phyloP scores from a whole-genome alignment of 805 yeast species.

The Ogataea pini region DNA sequence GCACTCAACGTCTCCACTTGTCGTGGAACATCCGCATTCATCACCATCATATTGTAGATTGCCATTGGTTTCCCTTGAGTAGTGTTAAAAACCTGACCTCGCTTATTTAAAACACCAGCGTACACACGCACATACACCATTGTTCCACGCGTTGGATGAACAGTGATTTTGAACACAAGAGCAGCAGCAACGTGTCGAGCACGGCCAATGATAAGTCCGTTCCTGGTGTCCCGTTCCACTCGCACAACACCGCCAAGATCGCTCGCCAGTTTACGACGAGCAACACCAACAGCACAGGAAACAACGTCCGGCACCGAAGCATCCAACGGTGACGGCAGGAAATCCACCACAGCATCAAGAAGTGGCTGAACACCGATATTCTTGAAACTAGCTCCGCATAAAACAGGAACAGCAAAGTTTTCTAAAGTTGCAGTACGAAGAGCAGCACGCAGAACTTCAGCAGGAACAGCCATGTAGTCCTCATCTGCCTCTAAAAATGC shows the following conservation, averaged over 20 bases:
- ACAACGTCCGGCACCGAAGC: slow-evolving; percentile 54
- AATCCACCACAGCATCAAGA: slow-evolving; percentile 76
- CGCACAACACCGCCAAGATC: slow-evolving; percentile 28
- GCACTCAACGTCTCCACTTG: slow-evolving; percentile 62
- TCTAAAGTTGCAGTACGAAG: slow-evolving; percentile 63
- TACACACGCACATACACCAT: slow-evolving; percentile 88
- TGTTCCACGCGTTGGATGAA: slow-evolving; percentile 79
- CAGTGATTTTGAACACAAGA: slow-evolving; percentile 86
- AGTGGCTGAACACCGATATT: slow-evolving; percentile 96
- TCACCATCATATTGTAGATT: slow-evolving; percentile 66
- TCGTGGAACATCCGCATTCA: slow-evolving; percentile 87
- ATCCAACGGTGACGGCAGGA: slow-evolving; percentile 81
- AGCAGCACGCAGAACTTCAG: slow-evolving; percentile 53
- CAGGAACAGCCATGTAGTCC: slow-evolving; percentile 67
- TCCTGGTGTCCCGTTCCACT: slow-evolving; percentile 39
- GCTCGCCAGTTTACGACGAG: slow-evolving; percentile 18
- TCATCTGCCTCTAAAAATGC: slow-evolving; percentile 77
- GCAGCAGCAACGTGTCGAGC: slow-evolving; percentile 70
- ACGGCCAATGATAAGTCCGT: slow-evolving; percentile 54
- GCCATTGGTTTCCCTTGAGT: slow-evolving; percentile 64
- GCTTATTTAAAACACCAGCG: slow-evolving; percentile 70
- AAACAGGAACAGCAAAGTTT: slow-evolving; percentile 67
- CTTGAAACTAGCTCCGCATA: slow-evolving; percentile 90
- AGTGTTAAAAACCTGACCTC: slow-evolving; percentile 64
- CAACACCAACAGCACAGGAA: slow-evolving; percentile 16